A percentile compares a stretch with the other conserved stretches of the same genome.
Conservation (phyloP, 2,329 filamentous ascomycete genomes). For the Claviceps digitariae region DNA sequence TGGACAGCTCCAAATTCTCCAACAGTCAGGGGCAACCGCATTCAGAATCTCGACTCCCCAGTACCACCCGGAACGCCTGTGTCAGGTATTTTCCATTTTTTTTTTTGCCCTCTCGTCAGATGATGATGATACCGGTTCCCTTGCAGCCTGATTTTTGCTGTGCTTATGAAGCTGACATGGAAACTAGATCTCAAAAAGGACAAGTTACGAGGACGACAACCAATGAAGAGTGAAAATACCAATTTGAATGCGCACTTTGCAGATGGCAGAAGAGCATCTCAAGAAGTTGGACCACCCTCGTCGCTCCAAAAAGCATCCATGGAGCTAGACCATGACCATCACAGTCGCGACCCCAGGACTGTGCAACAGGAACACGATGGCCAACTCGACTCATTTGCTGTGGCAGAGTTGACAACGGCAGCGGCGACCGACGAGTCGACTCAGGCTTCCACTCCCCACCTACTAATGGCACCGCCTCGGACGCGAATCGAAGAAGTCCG, state of each 20-base stretch:
- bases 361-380: neutral
- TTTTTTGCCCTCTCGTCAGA: slow-evolving; percentile 1
- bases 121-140: neutral
- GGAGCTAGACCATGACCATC: neutral
- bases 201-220: slow-evolving; percentile 11
- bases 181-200: slow-evolving; percentile 17
- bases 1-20: slow-evolving; percentile 22
- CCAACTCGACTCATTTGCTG: neutral
- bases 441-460: slow-evolving; percentile 8
- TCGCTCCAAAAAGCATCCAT: neutral
- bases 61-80: slow-evolving; percentile 34
- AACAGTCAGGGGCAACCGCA: slow-evolving; percentile 29
- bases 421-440: neutral
- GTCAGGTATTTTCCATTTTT: slow-evolving; percentile 20
- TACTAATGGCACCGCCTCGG: slow-evolving; percentile 37
- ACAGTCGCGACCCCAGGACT: neutral
- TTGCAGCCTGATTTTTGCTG: neutral
- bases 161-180: slow-evolving; percentile 6
- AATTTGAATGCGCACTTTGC: slow-evolving; percentile 8
- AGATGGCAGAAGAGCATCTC: slow-evolving; percentile 9
- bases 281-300: slow-evolving; percentile 10
- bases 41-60: slow-evolving; percentile 44
- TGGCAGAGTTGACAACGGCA: neutral
- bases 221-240: neutral
- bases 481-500: slow-evolving; percentile 19